Conservation (phyloP, 2,329 filamentous ascomycete species). For the Penicillium janthinellum region DNA sequence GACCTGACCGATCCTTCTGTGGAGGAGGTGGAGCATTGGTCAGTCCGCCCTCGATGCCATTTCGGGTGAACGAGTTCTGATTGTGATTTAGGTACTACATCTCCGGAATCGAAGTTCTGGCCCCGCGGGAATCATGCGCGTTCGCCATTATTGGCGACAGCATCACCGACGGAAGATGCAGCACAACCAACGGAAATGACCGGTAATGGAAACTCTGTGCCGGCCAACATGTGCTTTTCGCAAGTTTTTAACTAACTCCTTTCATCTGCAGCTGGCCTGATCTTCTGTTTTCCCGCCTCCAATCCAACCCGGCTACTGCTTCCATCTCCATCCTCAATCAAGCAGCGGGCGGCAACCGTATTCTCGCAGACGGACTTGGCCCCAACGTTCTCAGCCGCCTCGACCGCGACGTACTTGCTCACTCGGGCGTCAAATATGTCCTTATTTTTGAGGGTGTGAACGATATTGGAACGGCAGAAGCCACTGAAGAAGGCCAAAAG, state of each 20-base stretch:
- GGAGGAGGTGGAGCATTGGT: conserved; percentile 49
- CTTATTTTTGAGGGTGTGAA: conserved; percentile 71
- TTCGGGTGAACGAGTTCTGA: not conserved
- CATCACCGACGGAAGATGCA: conserved; percentile 66
- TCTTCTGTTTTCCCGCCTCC: conserved; percentile 46
- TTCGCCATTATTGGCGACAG: conserved; percentile 64
- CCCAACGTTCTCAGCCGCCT: conserved; percentile 63
- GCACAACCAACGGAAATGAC: conserved; percentile 61
- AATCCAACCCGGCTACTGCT: not conserved
- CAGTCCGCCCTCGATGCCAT: not conserved
- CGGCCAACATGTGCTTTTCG: too few species aligned
- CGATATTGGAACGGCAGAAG: conserved; percentile 61
- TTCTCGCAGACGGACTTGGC: conserved; percentile 64
- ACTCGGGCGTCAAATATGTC: conserved; percentile 60
- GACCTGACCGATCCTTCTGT: conserved; percentile 47
- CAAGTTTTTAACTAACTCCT: not conserved
- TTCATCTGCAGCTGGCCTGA: conserved; percentile 55
- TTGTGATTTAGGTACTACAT: conserved; percentile 59
- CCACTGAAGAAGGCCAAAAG: conserved; percentile 49
- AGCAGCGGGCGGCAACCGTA: conserved; percentile 68
- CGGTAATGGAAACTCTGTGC: conserved; percentile 32
- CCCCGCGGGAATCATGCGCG: conserved; percentile 46
- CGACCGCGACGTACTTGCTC: conserved; percentile 64
- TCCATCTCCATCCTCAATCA: conserved; percentile 58
- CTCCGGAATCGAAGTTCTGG: conserved; percentile 59